A percentile compares a stretch with the other conserved stretches of the same genome.
phyloP scores from a whole-genome alignment of 352 stramenopile genomes.

The Phytophthora ohioensis region DNA sequence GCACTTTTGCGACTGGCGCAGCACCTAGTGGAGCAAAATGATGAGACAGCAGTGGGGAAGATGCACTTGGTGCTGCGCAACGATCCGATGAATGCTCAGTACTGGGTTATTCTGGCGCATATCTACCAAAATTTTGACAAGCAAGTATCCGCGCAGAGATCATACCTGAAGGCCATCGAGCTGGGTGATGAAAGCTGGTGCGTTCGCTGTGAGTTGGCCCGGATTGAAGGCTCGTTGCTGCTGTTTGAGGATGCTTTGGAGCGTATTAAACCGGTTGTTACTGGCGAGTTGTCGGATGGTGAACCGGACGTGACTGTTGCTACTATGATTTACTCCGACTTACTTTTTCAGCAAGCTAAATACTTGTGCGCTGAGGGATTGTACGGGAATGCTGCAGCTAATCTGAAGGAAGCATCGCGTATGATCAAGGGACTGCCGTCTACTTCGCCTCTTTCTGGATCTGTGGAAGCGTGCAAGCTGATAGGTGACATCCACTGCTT shows the following conservation, averaged over 20 bases:
- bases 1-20: slow-evolving; percentile 77
- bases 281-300: slow-evolving; percentile 25
- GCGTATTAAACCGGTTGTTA: slow-evolving; percentile 60
- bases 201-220: slow-evolving; percentile 79
- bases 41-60: slow-evolving; percentile 74
- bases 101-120: slow-evolving; percentile 83
- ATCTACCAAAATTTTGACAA: slow-evolving; percentile 87
- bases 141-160: slow-evolving; percentile 78
- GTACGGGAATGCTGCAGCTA: slow-evolving; percentile 70
- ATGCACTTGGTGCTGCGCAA: slow-evolving; percentile 82
- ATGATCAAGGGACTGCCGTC: slow-evolving; percentile 55
- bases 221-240: slow-evolving; percentile 76
- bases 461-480: slow-evolving; percentile 66
- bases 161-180: slow-evolving; percentile 81
- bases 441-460: slow-evolving; percentile 34
- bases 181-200: slow-evolving; percentile 74
- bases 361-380: slow-evolving; percentile 76
- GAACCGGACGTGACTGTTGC: slow-evolving; percentile 46
- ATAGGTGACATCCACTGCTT: slow-evolving; percentile 86
- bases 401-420: slow-evolving; percentile 67
- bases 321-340: slow-evolving; percentile 66
- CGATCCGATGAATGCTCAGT: slow-evolving; percentile 63
- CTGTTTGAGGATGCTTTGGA: slow-evolving; percentile 78
- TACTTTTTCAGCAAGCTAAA: slow-evolving; percentile 85
- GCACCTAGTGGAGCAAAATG: slow-evolving; percentile 67